Base-by-base conservation (phyloP, 176 grass and related monocot genomes). In the Microstegium vimineum region DNA sequence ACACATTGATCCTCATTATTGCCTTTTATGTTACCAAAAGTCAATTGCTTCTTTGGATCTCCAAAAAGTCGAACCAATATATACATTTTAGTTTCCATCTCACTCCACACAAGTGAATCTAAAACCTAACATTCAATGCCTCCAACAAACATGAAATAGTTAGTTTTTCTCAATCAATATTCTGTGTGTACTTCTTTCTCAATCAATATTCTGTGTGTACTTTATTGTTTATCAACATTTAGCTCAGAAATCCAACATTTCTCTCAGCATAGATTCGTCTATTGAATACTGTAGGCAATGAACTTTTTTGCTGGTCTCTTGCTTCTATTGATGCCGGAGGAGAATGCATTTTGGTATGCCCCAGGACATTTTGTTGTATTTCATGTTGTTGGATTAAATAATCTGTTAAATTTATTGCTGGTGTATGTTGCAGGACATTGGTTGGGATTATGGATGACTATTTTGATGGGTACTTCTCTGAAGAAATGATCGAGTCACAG, bases 401-500 rank as follows among this genome's bases (percentile, higher is more conserved):
- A 68, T 66, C 2, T 80, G n/a, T 66, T 89, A 82, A 84, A 90
- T 41, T 11, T 71, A 13, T 82, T 13, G 28, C 73, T 85, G 71
- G 79, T 81, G 35, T 84, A 74, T 84, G 49, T 84, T 74, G 76
- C 82, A 99, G 97, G 97, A 88, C 93, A 89, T 86, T 99, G 87
- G 94, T 84, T 54, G 97, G 89, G 27, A 92, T 99, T 80, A 94
- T 99, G 68, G 97, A 99, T 75, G 97, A 96, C 77, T 96, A 96
- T 73, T 99, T 99, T 91, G 87, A 99, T 85, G 97, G 91, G 67
- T 96, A 96, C 70, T 99, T 95, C 62, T 88, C 97, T 54, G 97
- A 99, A 87, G 97, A 99, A 84, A 99, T 99, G 97, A 92, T 94
- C 33, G 97, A 99, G 85, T 99, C 87, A 26, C 93, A 99, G 93